Conservation (phyloP, 495 filamentous ascomycete genomes). For the Neurospora terricola region DNA sequence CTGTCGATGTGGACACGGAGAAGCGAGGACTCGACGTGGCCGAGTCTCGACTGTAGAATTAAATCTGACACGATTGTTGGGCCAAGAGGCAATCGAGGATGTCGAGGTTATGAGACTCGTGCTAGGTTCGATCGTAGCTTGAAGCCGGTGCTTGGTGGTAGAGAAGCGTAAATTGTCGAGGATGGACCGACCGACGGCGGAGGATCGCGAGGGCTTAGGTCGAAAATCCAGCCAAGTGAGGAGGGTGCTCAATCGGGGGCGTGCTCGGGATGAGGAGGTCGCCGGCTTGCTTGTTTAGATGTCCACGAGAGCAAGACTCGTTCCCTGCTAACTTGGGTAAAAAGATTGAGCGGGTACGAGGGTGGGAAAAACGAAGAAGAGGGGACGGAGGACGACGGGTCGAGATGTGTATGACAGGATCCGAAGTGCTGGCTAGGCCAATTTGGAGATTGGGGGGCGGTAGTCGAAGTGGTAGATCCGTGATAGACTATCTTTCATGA, state of each 20-base stretch:
- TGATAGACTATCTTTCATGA: constrained; percentile 15
- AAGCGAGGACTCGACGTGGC: background rate
- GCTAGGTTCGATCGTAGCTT: background rate
- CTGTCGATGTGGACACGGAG: background rate
- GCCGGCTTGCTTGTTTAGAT: background rate
- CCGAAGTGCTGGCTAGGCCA: constrained; percentile 8
- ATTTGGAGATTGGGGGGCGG: constrained; percentile 8
- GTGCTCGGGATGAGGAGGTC: background rate
- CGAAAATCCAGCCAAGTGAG: background rate
- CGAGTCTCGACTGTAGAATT: background rate
- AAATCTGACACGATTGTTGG: background rate
- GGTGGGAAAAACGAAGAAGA: background rate
- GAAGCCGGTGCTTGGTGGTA: background rate
- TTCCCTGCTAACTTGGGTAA: background rate
- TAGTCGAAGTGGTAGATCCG: constrained; percentile 8
- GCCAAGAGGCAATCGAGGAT: background rate
- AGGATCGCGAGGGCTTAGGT: background rate
- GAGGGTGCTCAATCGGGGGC: background rate
- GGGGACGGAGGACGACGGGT: background rate
- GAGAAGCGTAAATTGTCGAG: background rate
- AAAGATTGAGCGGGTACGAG: background rate
- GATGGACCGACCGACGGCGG: background rate
- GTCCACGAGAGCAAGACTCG: background rate
- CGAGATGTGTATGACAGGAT: background rate
- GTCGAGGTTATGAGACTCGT: background rate